A percentile compares a stretch with the other conserved stretches of the same genome.
Evolutionary conservation across 1,284 basidiomycete species (phyloP).

Genomic region (Agaricales sp.): DNA sequence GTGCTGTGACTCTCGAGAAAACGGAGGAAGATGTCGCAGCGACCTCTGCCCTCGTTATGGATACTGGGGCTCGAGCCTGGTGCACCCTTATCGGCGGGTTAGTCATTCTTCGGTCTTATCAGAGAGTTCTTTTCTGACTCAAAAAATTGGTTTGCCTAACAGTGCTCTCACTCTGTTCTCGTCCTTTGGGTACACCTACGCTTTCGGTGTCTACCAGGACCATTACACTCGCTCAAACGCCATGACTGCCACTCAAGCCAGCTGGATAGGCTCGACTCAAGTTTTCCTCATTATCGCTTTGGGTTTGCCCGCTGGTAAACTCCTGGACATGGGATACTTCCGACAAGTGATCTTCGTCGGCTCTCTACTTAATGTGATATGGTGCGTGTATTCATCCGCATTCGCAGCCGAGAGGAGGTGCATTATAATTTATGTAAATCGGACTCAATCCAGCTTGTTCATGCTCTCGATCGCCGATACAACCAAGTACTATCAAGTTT

Average conservation of each 20-base stretch:
- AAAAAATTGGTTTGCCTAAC: too few relatives aligned
- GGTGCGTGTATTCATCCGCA: slow-evolving; percentile 7
- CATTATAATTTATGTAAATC: not conserved
- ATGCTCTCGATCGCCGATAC: slow-evolving; percentile 15
- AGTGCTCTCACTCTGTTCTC: not conserved
- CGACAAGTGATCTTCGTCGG: slow-evolving; percentile 9
- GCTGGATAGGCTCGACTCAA: slow-evolving; percentile 25
- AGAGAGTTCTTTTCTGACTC: too few relatives aligned
- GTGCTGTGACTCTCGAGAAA: not conserved
- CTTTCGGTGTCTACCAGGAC: slow-evolving; percentile 24
- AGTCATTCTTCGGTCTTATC: not conserved
- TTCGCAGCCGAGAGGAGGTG: not conserved
- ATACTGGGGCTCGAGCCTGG: not conserved
- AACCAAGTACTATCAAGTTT: slow-evolving; percentile 16
- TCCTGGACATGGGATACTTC: slow-evolving; percentile 20
- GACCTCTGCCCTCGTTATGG: not conserved
- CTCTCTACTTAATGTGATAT: slow-evolving; percentile 13
- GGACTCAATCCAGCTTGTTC: slow-evolving; percentile 7
- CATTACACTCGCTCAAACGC: slow-evolving; percentile 12
- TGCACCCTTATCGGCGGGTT: not conserved
- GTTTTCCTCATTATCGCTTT: slow-evolving; percentile 17
- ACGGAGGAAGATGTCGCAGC: not conserved
- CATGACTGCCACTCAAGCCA: slow-evolving; percentile 10
- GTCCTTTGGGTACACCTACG: slow-evolving; percentile 15
- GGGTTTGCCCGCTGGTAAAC: slow-evolving; percentile 17